A percentile compares a stretch with the other conserved stretches of the same genome.
phyloP scores from a whole-genome alignment of 2,329 filamentous ascomycete genomes.

The Verticillium klebahnii region DNA sequence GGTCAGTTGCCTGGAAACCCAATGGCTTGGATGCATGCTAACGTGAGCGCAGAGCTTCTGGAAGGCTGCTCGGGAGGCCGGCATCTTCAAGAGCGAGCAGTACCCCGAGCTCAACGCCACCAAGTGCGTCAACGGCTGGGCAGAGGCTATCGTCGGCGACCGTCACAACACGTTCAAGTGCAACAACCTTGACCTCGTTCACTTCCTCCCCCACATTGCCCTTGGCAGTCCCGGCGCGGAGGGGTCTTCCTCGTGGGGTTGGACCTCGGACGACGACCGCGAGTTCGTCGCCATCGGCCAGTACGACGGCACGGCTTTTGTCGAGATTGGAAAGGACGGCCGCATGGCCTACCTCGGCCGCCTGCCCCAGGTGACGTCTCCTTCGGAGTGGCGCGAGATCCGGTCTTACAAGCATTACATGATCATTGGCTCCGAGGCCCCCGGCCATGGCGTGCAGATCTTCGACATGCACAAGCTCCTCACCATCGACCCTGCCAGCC shows the following conservation, averaged over 20 bases:
- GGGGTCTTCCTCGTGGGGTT: slow-evolving; percentile 39
- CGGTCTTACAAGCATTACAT: slow-evolving; percentile 23
- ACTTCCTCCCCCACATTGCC: slow-evolving; percentile 49
- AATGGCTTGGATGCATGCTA: neutral
- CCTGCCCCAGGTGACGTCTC: slow-evolving; percentile 17
- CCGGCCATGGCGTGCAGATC: slow-evolving; percentile 51
- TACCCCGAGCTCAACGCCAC: slow-evolving; percentile 33
- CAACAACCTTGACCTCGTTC: slow-evolving; percentile 48
- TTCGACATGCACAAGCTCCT: slow-evolving; percentile 54
- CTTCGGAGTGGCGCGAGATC: slow-evolving; percentile 28
- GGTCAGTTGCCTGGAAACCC: neutral
- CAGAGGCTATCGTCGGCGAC: slow-evolving; percentile 38
- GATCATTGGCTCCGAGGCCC: slow-evolving; percentile 31
- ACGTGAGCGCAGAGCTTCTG: neutral
- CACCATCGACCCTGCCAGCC: slow-evolving; percentile 34
- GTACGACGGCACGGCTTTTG: slow-evolving; percentile 39
- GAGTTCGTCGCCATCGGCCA: slow-evolving; percentile 41
- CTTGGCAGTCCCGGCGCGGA: slow-evolving; percentile 29
- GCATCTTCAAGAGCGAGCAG: slow-evolving; percentile 22
- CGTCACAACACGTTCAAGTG: slow-evolving; percentile 42
- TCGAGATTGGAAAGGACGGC: slow-evolving; percentile 35
- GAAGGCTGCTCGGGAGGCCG: neutral
- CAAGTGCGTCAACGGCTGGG: slow-evolving; percentile 36
- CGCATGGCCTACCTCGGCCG: slow-evolving; percentile 38
- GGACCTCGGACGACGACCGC: slow-evolving; percentile 37